A percentile compares a stretch with the other conserved stretches of the same genome.
phyloP scores from a whole-genome alignment of 2,329 filamentous ascomycete species.

The Myriangium duriaei region DNA sequence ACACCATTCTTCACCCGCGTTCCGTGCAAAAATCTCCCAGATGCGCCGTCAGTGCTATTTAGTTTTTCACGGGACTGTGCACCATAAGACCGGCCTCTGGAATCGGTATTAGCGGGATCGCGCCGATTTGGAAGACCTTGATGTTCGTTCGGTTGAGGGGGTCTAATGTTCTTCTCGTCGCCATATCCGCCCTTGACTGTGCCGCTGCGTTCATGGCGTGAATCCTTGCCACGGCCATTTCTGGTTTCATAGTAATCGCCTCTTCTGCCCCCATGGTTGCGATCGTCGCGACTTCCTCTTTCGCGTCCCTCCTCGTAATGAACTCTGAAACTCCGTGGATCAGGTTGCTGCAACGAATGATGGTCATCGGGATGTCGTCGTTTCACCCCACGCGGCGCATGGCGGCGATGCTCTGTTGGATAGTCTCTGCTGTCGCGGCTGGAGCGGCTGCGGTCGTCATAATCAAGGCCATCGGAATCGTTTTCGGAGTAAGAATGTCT shows the following conservation, averaged over 20 bases:
- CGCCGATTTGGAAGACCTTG: too few species aligned
- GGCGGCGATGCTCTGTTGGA: slow-evolving; percentile 13
- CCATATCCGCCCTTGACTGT: too few species aligned
- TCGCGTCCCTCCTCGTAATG: slow-evolving; percentile 45
- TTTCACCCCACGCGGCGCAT: slow-evolving; percentile 43
- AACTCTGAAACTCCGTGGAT: slow-evolving; percentile 48
- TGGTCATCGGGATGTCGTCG: slow-evolving; percentile 52
- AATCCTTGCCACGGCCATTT: background rate
- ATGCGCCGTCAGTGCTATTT: too few species aligned
- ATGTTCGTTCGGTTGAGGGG: too few species aligned
- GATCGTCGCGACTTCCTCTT: slow-evolving; percentile 27
- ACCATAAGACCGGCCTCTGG: too few species aligned
- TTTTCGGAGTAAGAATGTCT: slow-evolving; percentile 21
- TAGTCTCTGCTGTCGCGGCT: slow-evolving; percentile 18
- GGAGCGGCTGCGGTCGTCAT: slow-evolving; percentile 36
- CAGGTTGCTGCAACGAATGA: slow-evolving; percentile 35
- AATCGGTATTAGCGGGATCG: too few species aligned
- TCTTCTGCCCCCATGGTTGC: slow-evolving; percentile 28
- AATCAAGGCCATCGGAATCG: slow-evolving; percentile 34
- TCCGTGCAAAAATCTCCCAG: too few species aligned
- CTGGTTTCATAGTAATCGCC: slow-evolving; percentile 13
- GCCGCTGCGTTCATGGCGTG: background rate
- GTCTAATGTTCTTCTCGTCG: too few species aligned
- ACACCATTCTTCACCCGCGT: too few species aligned
- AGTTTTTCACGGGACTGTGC: too few species aligned